Evolutionary conservation across 2,329 filamentous ascomycete species (phyloP).

Genomic region (Fusarium dlaminii): DNA sequence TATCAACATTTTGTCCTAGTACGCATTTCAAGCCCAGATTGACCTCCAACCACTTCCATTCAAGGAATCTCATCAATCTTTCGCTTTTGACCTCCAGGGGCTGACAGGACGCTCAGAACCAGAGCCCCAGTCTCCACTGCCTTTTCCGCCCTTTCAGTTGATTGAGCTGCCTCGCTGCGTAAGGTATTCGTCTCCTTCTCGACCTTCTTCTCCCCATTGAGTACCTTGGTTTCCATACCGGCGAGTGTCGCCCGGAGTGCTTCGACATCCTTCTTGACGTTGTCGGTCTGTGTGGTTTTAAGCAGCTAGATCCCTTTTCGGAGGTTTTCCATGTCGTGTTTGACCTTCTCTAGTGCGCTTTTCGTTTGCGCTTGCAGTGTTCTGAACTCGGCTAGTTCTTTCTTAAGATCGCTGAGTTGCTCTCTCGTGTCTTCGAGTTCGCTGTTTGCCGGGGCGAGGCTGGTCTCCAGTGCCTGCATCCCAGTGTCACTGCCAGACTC

Average conservation of each 20-base stretch:
- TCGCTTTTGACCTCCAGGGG: neutral
- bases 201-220: neutral
- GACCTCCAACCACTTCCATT: too few relatives aligned
- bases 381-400: rapidly evolving
- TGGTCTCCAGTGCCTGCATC: rapidly evolving
- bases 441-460: rapidly evolving
- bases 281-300: rapidly evolving
- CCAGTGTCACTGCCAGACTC: rapidly evolving
- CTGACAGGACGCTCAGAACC: rapidly evolving
- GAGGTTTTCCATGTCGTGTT: neutral
- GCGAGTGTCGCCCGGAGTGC: neutral
- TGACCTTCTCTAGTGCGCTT: rapidly evolving
- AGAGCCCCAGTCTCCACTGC: rapidly evolving
- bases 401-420: rapidly evolving
- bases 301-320: neutral
- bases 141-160: neutral
- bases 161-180: rapidly evolving
- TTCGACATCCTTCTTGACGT: rapidly evolving
- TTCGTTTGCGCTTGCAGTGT: too few relatives aligned
- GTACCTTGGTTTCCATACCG: rapidly evolving
- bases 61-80: neutral
- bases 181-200: neutral
- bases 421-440: rapidly evolving
- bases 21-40: too few relatives aligned
- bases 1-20: too few relatives aligned